Percentiles rank a stretch among this genome's conserved stretches.
Evolutionary conservation across 2,329 filamentous ascomycete genomes (phyloP).

Genomic region (Penicillium capsulatum): DNA sequence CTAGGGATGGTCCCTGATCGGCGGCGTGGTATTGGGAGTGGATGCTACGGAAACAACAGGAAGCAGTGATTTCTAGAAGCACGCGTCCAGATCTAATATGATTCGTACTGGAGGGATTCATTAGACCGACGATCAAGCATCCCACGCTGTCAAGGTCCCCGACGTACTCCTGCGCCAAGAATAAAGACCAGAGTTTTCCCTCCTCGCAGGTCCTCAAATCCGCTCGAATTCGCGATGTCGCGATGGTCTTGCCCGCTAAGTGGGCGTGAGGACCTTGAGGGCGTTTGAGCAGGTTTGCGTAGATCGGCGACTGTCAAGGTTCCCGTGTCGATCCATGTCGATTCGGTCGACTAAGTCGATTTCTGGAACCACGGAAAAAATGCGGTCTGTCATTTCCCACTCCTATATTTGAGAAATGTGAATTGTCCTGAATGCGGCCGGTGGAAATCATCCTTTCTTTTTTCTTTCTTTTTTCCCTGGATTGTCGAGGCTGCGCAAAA

Average conservation of each 20-base stretch:
- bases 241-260: background rate
- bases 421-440: background rate
- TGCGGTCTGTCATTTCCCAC: conserved; percentile 1
- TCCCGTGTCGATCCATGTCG: conserved; percentile 11
- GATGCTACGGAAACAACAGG: too few relatives aligned
- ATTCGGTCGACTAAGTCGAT: background rate
- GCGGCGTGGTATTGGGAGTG: too few relatives aligned
- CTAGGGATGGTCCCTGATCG: too few relatives aligned
- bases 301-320: conserved; percentile 19
- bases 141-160: background rate
- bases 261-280: conserved; percentile 27
- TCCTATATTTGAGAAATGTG: background rate
- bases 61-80: too few relatives aligned
- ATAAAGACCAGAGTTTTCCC: background rate
- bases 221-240: too few relatives aligned
- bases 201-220: too few relatives aligned
- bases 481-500: background rate
- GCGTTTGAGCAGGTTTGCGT: conserved; percentile 29
- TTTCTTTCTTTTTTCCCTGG: background rate
- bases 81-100: too few relatives aligned
- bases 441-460: background rate
- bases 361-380: conserved; percentile 2
- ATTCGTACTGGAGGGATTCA: too few relatives aligned
- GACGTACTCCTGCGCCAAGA: background rate
- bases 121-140: too few relatives aligned